Conservation (phyloP, 2,329 filamentous ascomycete species). For the Colletotrichum costaricense region DNA sequence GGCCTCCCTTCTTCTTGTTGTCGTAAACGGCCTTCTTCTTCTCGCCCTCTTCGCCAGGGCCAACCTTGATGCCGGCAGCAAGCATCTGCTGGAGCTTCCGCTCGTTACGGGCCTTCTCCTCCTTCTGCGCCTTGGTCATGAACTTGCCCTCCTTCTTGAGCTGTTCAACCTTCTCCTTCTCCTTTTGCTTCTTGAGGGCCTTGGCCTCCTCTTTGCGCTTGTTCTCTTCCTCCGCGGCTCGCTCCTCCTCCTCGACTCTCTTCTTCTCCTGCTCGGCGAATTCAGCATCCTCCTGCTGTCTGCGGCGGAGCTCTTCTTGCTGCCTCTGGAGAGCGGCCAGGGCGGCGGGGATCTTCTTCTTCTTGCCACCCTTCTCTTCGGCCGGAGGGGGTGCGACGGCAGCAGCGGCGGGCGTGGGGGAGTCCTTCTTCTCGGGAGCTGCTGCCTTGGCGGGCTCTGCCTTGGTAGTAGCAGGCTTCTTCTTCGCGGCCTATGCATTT, state of each 20-base stretch:
- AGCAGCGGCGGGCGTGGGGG: conserved; percentile 49
- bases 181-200: conserved; percentile 83
- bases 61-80: conserved; percentile 79
- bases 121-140: conserved; percentile 86
- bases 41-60: conserved; percentile 65
- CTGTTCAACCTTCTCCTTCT: conserved; percentile 88
- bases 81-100: conserved; percentile 88
- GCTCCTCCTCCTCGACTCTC: conserved; percentile 74
- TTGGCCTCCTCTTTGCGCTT: conserved; percentile 79
- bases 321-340: conserved; percentile 82
- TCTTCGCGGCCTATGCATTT: conserved; percentile 78
- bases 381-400: conserved; percentile 50
- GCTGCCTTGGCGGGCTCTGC: conserved; percentile 66
- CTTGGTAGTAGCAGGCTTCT: conserved; percentile 68
- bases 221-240: conserved; percentile 71
- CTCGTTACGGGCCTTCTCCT: conserved; percentile 83
- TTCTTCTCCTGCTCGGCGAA: conserved; percentile 72
- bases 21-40: conserved; percentile 85
- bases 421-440: conserved; percentile 58
- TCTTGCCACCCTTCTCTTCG: conserved; percentile 69
- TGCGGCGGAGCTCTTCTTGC: conserved; percentile 79
- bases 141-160: conserved; percentile 90
- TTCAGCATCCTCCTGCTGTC: conserved; percentile 72
- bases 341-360: conserved; percentile 90
- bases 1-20: conserved; percentile 75